Conservation (phyloP, 108 stramenopile species). For the Cyclotella baltica region DNA sequence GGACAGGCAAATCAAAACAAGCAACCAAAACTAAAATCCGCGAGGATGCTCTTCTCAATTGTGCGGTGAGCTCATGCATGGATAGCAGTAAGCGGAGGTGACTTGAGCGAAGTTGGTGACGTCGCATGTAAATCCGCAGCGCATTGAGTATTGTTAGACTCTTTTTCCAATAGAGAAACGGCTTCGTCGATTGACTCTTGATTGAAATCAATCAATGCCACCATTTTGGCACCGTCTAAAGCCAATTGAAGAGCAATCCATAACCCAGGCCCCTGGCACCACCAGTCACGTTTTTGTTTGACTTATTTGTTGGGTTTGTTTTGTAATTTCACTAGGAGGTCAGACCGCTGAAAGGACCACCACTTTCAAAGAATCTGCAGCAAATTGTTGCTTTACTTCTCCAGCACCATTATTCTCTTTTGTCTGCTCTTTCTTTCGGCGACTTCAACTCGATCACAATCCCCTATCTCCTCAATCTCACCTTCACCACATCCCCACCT, state of each 20-base stretch:
- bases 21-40: no score
- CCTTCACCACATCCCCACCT: constrained; percentile 68
- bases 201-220: constrained; percentile 58
- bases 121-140: constrained; percentile 58
- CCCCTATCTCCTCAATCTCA: constrained; percentile 69
- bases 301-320: constrained; percentile 29
- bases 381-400: background rate
- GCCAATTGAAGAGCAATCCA: constrained; percentile 64
- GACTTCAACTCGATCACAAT: constrained; percentile 34
- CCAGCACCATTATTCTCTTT: background rate
- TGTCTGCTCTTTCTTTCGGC: no score
- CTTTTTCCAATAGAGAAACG: constrained; percentile 36
- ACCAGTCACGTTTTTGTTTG: constrained; percentile 67
- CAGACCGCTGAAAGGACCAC: constrained; percentile 5
- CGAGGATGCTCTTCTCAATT: no score
- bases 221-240: constrained; percentile 54
- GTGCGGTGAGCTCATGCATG: no score
- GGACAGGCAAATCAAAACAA: no score
- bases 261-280: constrained; percentile 69
- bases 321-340: background rate
- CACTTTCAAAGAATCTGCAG: no score
- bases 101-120: constrained; percentile 54
- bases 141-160: constrained; percentile 19
- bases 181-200: constrained; percentile 46
- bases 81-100: no score